Evolutionary conservation across 345 rosid species (phyloP).

Genomic region (Camelina hispida): DNA sequence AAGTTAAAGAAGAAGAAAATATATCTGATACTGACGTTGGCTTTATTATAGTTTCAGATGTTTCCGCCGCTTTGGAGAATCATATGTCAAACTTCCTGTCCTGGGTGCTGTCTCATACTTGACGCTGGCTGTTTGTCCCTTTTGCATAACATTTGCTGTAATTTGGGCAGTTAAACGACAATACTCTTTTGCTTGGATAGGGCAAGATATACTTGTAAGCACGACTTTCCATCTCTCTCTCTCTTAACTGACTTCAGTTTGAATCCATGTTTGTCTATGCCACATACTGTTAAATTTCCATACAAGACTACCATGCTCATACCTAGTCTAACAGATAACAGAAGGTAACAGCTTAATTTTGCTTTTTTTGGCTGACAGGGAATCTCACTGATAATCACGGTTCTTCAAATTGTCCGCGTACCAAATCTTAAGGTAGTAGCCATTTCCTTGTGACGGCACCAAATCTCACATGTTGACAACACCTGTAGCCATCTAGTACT

Average conservation of each 20-base stretch:
- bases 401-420: constrained; percentile 90
- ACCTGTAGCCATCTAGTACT: constrained; percentile 1
- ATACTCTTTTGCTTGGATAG: constrained; percentile 87
- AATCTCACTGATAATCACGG: constrained; percentile 88
- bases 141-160: constrained; percentile 91
- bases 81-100: constrained; percentile 75
- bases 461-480: constrained; percentile 5
- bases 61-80: constrained; percentile 77
- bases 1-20: neutral
- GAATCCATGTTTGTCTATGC: constrained; percentile 19
- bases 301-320: neutral
- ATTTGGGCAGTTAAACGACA: constrained; percentile 82
- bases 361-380: constrained; percentile 56
- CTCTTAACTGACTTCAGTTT: constrained; percentile 7
- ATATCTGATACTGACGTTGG: constrained; percentile 49
- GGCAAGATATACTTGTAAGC: constrained; percentile 99
- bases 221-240: constrained; percentile 13
- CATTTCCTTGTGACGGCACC: neutral
- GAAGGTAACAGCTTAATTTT: neutral
- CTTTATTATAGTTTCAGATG: constrained; percentile 81
- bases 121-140: constrained; percentile 86
- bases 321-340: neutral
- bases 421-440: constrained; percentile 91
- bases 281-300: constrained; percentile 8
- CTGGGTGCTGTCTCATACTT: constrained; percentile 88